These are phyloP conservation scores for Xylogone sp. DNA, from an alignment of 2,329 filamentous ascomycete genomes.

Conservation along the genomic window DNA sequence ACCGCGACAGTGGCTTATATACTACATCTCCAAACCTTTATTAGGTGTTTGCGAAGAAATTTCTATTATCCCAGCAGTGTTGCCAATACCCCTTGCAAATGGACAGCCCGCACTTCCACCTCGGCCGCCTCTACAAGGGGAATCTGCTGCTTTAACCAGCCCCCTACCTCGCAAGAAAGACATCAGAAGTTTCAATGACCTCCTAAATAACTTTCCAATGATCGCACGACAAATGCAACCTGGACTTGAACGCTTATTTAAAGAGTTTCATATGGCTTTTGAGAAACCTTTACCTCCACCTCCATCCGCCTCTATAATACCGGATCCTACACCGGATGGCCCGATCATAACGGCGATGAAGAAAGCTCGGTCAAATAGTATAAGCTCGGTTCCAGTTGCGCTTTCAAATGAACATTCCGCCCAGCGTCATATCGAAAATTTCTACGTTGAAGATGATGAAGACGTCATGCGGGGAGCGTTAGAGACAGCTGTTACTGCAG, in stretches of 20 bases:
- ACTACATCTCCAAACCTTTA: slow-evolving; percentile 89
- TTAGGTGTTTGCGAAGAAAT: slow-evolving; percentile 78
- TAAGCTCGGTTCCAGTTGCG: slow-evolving; percentile 24
- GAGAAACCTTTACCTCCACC: slow-evolving; percentile 80
- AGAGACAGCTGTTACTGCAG: slow-evolving; percentile 87
- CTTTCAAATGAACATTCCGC: slow-evolving; percentile 32
- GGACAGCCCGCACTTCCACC: slow-evolving; percentile 18
- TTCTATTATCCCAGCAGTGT: slow-evolving; percentile 63
- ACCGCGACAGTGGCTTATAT: slow-evolving; percentile 90
- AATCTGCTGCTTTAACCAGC: slow-evolving; percentile 13
- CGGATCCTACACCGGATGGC: slow-evolving; percentile 54
- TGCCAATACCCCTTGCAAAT: slow-evolving; percentile 41
- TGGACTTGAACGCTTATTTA: slow-evolving; percentile 83
- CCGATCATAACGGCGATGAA: slow-evolving; percentile 53
- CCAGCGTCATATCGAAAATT: slow-evolving; percentile 47
- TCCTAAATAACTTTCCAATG: slow-evolving; percentile 88
- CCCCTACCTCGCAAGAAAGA: slow-evolving; percentile 74
- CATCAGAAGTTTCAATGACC: slow-evolving; percentile 83
- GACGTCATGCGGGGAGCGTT: slow-evolving; percentile 83
- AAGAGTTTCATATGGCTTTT: slow-evolving; percentile 82
- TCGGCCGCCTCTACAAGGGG: slow-evolving; percentile 10
- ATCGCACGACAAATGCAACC: slow-evolving; percentile 95
- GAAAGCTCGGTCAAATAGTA: slow-evolving; percentile 50
- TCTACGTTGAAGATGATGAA: slow-evolving; percentile 85
- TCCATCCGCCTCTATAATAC: slow-evolving; percentile 56